Base-by-base conservation (phyloP, 331 rosid genomes). In the Cucumis variabilis region DNA sequence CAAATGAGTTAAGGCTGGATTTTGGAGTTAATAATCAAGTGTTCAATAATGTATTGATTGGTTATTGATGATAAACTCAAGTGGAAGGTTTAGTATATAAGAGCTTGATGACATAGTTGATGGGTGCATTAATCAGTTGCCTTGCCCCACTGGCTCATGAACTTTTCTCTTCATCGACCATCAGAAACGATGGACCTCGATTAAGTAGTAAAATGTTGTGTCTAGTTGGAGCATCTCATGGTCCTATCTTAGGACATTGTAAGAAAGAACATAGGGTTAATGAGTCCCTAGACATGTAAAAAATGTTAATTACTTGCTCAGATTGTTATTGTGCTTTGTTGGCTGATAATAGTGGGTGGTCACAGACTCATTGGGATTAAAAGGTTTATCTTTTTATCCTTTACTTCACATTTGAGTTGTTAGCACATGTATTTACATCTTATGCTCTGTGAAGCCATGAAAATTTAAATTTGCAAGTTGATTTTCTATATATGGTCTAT, bases 21-120 rank as follows among this genome's bases (percentile, higher is more conserved):
- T 82, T 60, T 19, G 37, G 11, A 24, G 71, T 28, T 21, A 60
- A 60, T 37, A 16, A 81, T 20, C 67, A 79, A 25, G 41, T 9
- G 48, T 51, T 16, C 44, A 13, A 20, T 80, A 55, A 51, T 53
- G 17, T 16, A 46, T 55, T 4, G 2, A 13, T 80, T 80, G 85
- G 80, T 41, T 80, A 41, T 55, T 55, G 30, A 51, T 80, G 68
- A 23, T 8, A 27, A 79, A 55, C 84, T 79, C 68, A 79, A 79
- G 68, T 28, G 46, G 48, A 79, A 53, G 7, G 16, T 51, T 79
- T 27, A 24, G 66, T 25, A 14, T 48, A 14, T 65, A 77, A 44
- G 81, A 6, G 30, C 81, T 75, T 44, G 81, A 75, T n/a, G 81
- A 21, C 53, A 73, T 41, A 21, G 82, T 76, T 76, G 82, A 48